A percentile compares a stretch with the other conserved stretches of the same genome.
Evolutionary conservation across 768 basidiomycete species (phyloP).

Genomic region (Russula brevipes): DNA sequence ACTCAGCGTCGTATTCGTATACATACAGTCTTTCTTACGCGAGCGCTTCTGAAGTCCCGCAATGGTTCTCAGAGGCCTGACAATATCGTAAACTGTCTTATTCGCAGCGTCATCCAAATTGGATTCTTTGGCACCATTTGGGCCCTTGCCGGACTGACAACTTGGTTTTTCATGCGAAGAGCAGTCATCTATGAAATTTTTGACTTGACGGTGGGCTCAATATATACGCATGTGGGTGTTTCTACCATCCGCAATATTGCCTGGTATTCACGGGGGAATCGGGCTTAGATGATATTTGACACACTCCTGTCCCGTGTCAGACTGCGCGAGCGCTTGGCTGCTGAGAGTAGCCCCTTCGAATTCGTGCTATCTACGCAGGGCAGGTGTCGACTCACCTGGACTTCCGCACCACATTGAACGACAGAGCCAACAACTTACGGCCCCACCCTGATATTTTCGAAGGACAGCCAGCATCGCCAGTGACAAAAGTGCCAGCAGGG

Average conservation of each 20-base stretch:
- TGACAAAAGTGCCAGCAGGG: no score
- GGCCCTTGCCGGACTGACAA: background rate
- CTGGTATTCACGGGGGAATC: background rate
- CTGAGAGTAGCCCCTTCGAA: background rate
- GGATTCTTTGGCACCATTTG: background rate
- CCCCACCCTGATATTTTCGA: no score
- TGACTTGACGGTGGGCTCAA: background rate
- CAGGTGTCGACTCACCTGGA: background rate
- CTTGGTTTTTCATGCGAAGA: background rate
- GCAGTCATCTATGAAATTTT: background rate
- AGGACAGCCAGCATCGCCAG: no score
- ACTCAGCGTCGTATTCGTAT: background rate
- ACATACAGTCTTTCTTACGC: background rate
- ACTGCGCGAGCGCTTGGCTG: background rate
- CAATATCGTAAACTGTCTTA: background rate
- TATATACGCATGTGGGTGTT: constrained; percentile 5
- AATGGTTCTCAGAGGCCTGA: background rate
- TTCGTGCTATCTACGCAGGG: background rate
- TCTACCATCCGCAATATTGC: background rate
- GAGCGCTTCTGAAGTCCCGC: background rate
- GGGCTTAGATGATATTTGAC: background rate
- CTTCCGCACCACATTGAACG: background rate
- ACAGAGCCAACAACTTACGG: no score
- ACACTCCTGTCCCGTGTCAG: background rate
- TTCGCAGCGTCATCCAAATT: background rate